These are phyloP conservation scores for Sporobolomyces roseus DNA, from an alignment of 768 basidiomycete species.

Conservation along the genomic window DNA sequence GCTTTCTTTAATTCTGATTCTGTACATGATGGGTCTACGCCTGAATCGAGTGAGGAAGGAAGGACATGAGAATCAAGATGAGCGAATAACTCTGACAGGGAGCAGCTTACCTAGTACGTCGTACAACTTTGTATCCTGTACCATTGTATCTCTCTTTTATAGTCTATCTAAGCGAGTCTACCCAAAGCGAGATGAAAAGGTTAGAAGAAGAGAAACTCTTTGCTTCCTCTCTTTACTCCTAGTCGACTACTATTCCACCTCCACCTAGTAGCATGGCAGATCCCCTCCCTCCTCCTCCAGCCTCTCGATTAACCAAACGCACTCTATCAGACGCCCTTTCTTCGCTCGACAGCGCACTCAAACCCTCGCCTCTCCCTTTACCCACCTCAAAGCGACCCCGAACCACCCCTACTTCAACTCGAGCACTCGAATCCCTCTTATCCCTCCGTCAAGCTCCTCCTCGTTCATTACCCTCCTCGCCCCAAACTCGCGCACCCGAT, in stretches of 20 bases:
- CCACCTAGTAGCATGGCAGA: no score
- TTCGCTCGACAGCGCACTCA: not conserved
- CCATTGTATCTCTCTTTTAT: conserved; percentile 41
- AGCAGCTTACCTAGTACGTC: conserved; percentile 62
- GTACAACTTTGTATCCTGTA: conserved; percentile 59
- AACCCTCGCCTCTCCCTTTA: not conserved
- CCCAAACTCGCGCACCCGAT: no score
- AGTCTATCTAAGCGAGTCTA: not conserved
- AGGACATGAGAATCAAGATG: not conserved
- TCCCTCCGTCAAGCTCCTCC: not conserved
- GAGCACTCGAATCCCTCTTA: conserved; percentile 32
- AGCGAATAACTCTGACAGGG: not conserved
- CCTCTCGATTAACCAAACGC: conserved; percentile 20
- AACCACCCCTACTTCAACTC: conserved; percentile 15
- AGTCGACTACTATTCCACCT: not conserved
- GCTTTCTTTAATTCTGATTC: conserved; percentile 87
- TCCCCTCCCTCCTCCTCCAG: not conserved
- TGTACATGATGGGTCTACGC: not conserved
- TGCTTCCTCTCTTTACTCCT: not conserved
- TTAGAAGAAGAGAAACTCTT: not conserved
- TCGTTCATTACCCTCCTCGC: not conserved
- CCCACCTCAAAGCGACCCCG: not conserved
- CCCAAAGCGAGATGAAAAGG: no score
- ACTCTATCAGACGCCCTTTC: not conserved
- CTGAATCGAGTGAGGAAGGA: conserved; percentile 2